Base-by-base conservation (phyloP, 345 rosid species). In the Punica granatum region DNA sequence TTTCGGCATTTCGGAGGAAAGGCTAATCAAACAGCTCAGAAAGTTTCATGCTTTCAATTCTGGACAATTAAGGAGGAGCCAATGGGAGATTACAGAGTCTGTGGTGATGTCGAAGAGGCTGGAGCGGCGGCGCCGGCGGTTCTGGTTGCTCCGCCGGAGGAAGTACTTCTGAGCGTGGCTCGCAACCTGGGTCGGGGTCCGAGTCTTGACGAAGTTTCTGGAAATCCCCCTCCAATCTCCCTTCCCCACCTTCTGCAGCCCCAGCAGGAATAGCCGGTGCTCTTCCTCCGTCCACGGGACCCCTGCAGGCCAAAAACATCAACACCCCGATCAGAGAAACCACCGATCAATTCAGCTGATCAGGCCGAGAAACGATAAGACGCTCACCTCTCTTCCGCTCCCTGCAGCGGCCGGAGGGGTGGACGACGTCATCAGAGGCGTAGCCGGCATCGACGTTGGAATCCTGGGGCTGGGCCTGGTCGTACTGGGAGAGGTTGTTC, bases 201-300 rank as follows among this genome's bases (percentile, higher is more conserved):
- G 79, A 44, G 82, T 84, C 80, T 87, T 88, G 23, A 93, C 97
- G 69, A 86, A 93, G 77, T 85, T 93, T 42, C 86, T 82, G 2
- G 98, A 90, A 37, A 93, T 93, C 37, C 97, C 96, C 71, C 91
- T 89, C 98, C 97, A 90, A 68, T 90, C 98, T 59, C 97, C 97
- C 73, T 86, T 93, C 19, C 98, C 98, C 25, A 87, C 92, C 72
- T 81, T 93, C 79, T 89, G 92, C 72, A 93, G 69, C 39, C 98
- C 98, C 13, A 89, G 46, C 67, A 93, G 75, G 80, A 93, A 93
- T 66, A 81, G 78, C 82, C 85, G 88, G 78, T 93, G 98, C 76
- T 93, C 98, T 62, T 89, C 96, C 75, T 93, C 98, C n/a, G 94
- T 90, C 98, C 98, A 93, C 54, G 97, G 92, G 67, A 86, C 86